Evolutionary conservation across 371 early-diverging fungal genomes (phyloP).

Genomic region (Mortierella sp.): DNA sequence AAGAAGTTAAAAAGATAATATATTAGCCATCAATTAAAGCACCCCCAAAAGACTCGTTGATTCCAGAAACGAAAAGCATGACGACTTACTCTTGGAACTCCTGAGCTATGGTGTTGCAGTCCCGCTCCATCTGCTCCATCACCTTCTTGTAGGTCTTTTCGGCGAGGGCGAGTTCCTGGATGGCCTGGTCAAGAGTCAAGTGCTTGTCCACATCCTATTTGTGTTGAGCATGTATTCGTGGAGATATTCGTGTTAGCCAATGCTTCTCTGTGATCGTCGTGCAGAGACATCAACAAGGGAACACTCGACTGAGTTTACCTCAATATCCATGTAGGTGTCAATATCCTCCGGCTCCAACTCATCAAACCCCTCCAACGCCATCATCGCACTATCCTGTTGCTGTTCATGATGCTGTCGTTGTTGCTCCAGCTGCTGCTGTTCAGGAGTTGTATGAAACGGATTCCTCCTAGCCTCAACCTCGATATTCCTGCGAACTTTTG

Average conservation of each 20-base stretch:
- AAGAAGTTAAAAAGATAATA: not conserved
- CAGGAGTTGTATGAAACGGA: slow-evolving; percentile 29
- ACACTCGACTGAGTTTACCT: slow-evolving; percentile 18
- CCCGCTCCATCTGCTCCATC: slow-evolving; percentile 27
- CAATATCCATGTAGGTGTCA: slow-evolving; percentile 39
- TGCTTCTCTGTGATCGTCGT: not conserved
- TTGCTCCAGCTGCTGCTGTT: not conserved
- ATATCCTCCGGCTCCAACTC: not conserved
- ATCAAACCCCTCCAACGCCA: slow-evolving; percentile 10
- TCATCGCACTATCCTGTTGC: not conserved
- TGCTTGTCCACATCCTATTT: slow-evolving; percentile 47
- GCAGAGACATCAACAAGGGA: not conserved
- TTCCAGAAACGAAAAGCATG: not conserved
- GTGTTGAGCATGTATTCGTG: not conserved
- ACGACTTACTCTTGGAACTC: slow-evolving; percentile 46
- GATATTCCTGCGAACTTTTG: slow-evolving; percentile 41
- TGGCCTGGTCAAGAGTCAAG: slow-evolving; percentile 47
- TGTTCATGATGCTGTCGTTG: not conserved
- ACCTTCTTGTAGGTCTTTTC: slow-evolving; percentile 44
- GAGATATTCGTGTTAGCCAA: not conserved
- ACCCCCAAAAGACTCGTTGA: not conserved
- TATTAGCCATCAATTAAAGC: not conserved
- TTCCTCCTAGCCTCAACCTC: slow-evolving; percentile 50
- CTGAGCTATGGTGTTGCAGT: slow-evolving; percentile 36
- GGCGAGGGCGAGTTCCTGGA: slow-evolving; percentile 40